Conservation (phyloP, 208 protist genomes). For the Borovskyia barvae region DNA sequence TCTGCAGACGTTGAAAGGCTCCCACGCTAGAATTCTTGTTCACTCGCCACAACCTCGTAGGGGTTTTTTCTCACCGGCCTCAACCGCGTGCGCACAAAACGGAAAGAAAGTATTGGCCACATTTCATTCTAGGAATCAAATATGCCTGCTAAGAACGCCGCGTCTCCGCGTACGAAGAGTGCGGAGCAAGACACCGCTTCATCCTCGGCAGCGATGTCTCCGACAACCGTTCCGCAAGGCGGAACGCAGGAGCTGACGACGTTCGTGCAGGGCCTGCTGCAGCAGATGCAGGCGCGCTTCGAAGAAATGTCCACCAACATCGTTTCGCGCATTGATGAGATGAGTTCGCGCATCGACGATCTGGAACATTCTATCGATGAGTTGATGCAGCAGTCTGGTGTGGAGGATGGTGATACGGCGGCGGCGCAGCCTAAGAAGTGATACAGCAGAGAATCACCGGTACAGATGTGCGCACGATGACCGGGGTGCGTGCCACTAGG, state of each 20-base stretch:
- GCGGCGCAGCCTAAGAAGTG: conserved; percentile 29
- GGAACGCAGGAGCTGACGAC: conserved; percentile 89
- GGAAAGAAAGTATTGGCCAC: no score
- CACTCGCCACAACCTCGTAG: no score
- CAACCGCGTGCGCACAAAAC: no score
- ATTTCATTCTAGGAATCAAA: no score
- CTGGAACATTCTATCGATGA: conserved; percentile 93
- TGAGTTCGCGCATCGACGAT: conserved; percentile 92
- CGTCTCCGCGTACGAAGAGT: conserved; percentile 2
- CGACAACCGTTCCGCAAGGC: conserved; percentile 6
- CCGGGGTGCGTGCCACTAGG: no score
- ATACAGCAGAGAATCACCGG: conserved; percentile 4
- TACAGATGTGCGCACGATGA: no score
- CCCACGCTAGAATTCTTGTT: no score
- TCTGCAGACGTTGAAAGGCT: no score
- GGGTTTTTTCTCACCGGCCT: no score
- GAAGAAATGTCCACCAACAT: conserved; percentile 95
- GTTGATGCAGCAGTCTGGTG: conserved; percentile 93
- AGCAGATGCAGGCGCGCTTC: conserved; percentile 95
- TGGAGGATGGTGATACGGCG: conserved; percentile 65
- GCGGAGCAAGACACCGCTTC: conserved; percentile 9
- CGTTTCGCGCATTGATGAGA: conserved; percentile 93
- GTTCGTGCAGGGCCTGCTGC: conserved; percentile 93
- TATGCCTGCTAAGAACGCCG: conserved; percentile 7
- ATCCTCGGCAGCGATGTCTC: conserved; percentile 1